Conservation (phyloP, 1,139 yeast genomes). For the Debaryomyces robertsiae region DNA sequence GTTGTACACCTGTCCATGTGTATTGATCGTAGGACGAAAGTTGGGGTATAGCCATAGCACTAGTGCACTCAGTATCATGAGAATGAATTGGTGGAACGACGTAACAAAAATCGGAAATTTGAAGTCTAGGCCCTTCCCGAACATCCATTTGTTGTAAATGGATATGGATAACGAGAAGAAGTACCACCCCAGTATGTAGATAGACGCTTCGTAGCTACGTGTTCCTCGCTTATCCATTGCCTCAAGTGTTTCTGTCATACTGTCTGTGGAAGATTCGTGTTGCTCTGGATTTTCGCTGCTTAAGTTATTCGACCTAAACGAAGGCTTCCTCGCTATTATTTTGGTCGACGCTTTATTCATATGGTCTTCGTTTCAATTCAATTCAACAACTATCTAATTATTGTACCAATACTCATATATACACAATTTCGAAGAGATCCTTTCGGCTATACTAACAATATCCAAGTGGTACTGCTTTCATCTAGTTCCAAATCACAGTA, state of each 20-base stretch:
- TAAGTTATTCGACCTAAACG: slow-evolving; percentile 3
- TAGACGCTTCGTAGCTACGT: slow-evolving; percentile 17
- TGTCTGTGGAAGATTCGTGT: background rate
- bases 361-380: background rate
- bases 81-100: slow-evolving; percentile 77
- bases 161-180: slow-evolving; percentile 71
- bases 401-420: background rate
- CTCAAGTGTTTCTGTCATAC: background rate
- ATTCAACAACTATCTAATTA: background rate
- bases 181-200: slow-evolving; percentile 53
- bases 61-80: slow-evolving; percentile 50
- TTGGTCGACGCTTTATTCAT: background rate
- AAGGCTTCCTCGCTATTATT: slow-evolving; percentile 7
- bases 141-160: slow-evolving; percentile 98
- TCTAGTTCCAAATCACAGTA: background rate
- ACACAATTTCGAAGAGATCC: no score
- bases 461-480: no score
- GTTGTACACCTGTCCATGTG: slow-evolving; percentile 1
- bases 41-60: slow-evolving; percentile 51
- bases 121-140: slow-evolving; percentile 72
- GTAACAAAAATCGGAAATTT: slow-evolving; percentile 85
- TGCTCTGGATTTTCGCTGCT: slow-evolving; percentile 2
- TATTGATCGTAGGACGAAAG: slow-evolving; percentile 42
- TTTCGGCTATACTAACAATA: no score
- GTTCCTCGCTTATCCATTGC: slow-evolving; percentile 1